phyloP scores from a whole-genome alignment of 2,329 filamentous ascomycete genomes.

The Parafenestella ontariensis region DNA sequence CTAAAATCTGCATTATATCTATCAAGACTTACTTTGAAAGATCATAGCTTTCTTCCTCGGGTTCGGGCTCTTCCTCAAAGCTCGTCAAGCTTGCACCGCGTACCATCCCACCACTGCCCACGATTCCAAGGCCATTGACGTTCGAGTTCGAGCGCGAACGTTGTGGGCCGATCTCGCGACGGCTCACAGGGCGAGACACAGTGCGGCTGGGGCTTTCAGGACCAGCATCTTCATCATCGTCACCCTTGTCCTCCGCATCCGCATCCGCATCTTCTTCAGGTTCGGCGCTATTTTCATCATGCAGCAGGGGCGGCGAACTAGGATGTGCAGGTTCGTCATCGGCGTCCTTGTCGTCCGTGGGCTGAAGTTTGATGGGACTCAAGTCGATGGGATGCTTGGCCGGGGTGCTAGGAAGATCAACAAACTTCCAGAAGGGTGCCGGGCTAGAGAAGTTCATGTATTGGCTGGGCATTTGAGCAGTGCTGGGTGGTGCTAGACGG shows the following conservation, averaged over 20 bases:
- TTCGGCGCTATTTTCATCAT: slow-evolving; percentile 31
- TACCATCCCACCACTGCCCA: slow-evolving; percentile 42
- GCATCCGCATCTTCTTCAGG: slow-evolving; percentile 35
- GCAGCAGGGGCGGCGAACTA: slow-evolving; percentile 43
- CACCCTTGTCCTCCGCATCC: slow-evolving; percentile 22
- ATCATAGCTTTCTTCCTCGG: slow-evolving; percentile 57
- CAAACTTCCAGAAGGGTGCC: slow-evolving; percentile 88
- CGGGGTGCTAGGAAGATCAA: slow-evolving; percentile 77
- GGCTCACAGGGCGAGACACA: slow-evolving; percentile 45
- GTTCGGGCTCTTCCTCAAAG: slow-evolving; percentile 51
- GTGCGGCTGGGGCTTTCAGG: slow-evolving; percentile 46
- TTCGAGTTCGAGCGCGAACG: slow-evolving; percentile 43
- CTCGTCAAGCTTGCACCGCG: slow-evolving; percentile 43
- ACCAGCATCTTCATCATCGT: slow-evolving; percentile 44
- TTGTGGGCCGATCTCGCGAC: slow-evolving; percentile 35
- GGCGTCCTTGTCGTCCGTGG: slow-evolving; percentile 38
- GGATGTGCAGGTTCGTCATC: slow-evolving; percentile 43
- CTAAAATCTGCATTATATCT: background rate
- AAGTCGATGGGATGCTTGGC: slow-evolving; percentile 52
- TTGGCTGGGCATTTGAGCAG: slow-evolving; percentile 79
- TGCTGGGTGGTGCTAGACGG: slow-evolving; percentile 78
- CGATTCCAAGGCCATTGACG: slow-evolving; percentile 32
- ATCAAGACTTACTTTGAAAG: slow-evolving; percentile 55
- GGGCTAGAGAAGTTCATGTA: slow-evolving; percentile 87
- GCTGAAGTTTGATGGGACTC: slow-evolving; percentile 46